phyloP scores from a whole-genome alignment of 345 rosid genomes.

The Turritis glabra region DNA sequence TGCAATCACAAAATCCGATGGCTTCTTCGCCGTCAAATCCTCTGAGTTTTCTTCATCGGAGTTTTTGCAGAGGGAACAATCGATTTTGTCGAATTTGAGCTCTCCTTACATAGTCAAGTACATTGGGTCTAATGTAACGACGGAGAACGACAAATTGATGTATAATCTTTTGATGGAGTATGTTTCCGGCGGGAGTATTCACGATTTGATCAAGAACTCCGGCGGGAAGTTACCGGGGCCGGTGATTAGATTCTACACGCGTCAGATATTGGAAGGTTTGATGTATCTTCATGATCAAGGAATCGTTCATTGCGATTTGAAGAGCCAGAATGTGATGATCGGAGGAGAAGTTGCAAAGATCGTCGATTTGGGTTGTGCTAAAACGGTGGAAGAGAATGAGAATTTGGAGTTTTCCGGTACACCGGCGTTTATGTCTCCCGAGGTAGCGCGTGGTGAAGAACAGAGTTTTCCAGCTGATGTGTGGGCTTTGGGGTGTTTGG shows the following conservation, averaged over 20 bases:
- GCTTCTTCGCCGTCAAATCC: conserved; percentile 69
- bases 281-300: conserved; percentile 60
- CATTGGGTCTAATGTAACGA: conserved; percentile 52
- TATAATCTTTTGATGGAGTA: conserved; percentile 77
- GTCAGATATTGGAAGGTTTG: conserved; percentile 57
- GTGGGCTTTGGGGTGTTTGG: conserved; percentile 84
- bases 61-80: conserved; percentile 55
- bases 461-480: conserved; percentile 84
- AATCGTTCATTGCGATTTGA: conserved; percentile 76
- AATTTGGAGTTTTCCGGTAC: conserved; percentile 64
- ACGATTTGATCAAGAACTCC: conserved; percentile 49
- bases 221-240: conserved; percentile 67
- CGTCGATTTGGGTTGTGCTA: conserved; percentile 85
- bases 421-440: conserved; percentile 95
- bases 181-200: conserved; percentile 65
- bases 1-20: conserved; percentile 55
- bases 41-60: conserved; percentile 52
- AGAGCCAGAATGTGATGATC: conserved; percentile 71
- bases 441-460: conserved; percentile 82
- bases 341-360: conserved; percentile 56
- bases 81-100: conserved; percentile 54
- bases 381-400: conserved; percentile 27
- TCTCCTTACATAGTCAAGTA: conserved; percentile 64
- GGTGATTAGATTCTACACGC: conserved; percentile 45
- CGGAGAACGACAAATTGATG: conserved; percentile 33